Conservation (phyloP, 2,329 filamentous ascomycete species). For the Neoarthrinium moseri region DNA sequence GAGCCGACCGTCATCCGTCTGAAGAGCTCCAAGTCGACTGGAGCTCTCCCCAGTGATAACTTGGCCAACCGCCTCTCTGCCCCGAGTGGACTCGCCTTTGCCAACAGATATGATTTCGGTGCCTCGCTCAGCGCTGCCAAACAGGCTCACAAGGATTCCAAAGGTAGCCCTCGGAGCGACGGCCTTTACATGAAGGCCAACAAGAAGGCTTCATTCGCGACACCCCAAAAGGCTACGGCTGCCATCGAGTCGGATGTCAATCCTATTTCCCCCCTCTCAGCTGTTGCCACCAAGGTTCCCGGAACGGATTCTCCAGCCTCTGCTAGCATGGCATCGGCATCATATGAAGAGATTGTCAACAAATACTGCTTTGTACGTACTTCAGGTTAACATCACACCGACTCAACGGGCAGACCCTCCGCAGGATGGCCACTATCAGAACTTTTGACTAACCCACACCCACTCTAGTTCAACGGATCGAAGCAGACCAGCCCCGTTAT, state of each 20-base stretch:
- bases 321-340: slow-evolving; percentile 71
- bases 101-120: slow-evolving; percentile 92
- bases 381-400: slow-evolving; percentile 22
- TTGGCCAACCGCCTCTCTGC: slow-evolving; percentile 49
- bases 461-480: slow-evolving; percentile 56
- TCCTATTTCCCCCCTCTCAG: slow-evolving; percentile 8
- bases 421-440: not conserved
- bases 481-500: slow-evolving; percentile 53
- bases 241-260: slow-evolving; percentile 13
- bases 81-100: slow-evolving; percentile 73
- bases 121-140: slow-evolving; percentile 86
- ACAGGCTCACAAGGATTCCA: slow-evolving; percentile 66
- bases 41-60: slow-evolving; percentile 63
- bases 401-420: slow-evolving; percentile 4
- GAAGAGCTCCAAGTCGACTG: slow-evolving; percentile 65
- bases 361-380: slow-evolving; percentile 99
- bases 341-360: slow-evolving; percentile 95
- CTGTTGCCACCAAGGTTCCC: slow-evolving; percentile 24
- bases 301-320: slow-evolving; percentile 50
- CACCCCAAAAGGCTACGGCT: slow-evolving; percentile 12
- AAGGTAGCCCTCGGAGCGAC: slow-evolving; percentile 51
- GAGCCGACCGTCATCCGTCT: slow-evolving; percentile 61
- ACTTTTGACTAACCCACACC: slow-evolving; percentile 20
- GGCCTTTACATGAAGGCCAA: slow-evolving; percentile 56
- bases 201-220: slow-evolving; percentile 31